Evolutionary conservation across 2,329 filamentous ascomycete species (phyloP).

Genomic region (Diaporthe sp.): DNA sequence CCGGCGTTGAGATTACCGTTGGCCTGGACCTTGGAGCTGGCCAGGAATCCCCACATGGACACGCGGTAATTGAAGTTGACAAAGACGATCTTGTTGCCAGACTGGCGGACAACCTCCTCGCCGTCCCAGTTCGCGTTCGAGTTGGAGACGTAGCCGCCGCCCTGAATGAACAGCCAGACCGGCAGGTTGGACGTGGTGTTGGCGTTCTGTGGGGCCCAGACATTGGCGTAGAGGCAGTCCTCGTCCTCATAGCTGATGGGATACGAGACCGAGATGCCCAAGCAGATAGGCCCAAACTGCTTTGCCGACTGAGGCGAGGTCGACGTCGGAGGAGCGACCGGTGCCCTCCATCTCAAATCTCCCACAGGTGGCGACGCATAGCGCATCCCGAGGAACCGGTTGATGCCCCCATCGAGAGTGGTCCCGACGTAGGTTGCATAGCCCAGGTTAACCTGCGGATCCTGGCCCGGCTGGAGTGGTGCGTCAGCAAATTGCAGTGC

Average conservation of each 20-base stretch:
- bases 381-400: constrained; percentile 61
- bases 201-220: constrained; percentile 57
- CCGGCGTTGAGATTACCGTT: constrained; percentile 73
- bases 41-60: constrained; percentile 72
- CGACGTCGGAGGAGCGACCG: constrained; percentile 55
- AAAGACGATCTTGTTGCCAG: constrained; percentile 61
- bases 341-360: constrained; percentile 64
- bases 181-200: constrained; percentile 58
- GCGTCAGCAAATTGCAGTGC: constrained; percentile 20
- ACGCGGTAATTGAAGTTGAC: constrained; percentile 76
- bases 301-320: constrained; percentile 51
- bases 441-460: constrained; percentile 37
- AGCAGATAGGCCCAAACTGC: constrained; percentile 60
- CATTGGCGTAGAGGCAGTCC: constrained; percentile 60
- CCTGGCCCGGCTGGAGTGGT: constrained; percentile 21
- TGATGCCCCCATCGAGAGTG: constrained; percentile 47
- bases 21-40: constrained; percentile 65
- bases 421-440: constrained; percentile 39
- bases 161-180: constrained; percentile 67
- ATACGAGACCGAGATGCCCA: constrained; percentile 52
- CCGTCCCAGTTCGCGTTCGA: constrained; percentile 67
- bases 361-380: constrained; percentile 65
- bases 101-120: constrained; percentile 58
- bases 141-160: constrained; percentile 60
- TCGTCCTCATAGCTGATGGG: constrained; percentile 47